Conservation (phyloP, 179 eudicot genomes). For the Vitellaria paradoxa region DNA sequence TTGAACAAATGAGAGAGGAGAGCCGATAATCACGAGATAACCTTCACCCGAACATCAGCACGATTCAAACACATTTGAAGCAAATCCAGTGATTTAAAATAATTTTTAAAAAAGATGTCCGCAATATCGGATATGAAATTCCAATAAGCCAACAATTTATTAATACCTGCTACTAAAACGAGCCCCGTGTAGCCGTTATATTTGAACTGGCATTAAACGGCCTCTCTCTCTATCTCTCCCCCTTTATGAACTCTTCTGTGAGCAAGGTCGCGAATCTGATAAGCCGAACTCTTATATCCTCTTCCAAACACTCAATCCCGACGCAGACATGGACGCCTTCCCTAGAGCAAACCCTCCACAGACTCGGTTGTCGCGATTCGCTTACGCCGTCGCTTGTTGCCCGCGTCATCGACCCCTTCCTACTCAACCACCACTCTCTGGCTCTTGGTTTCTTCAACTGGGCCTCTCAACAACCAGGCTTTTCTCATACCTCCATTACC, state of each 20-base stretch:
- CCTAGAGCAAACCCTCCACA: slow-evolving; percentile 63
- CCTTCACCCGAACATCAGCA: too few species aligned
- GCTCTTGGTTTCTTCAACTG: slow-evolving; percentile 84
- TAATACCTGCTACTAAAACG: too few species aligned
- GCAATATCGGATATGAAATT: too few species aligned
- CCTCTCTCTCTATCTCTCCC: too few species aligned
- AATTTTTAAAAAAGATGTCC: too few species aligned
- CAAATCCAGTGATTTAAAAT: too few species aligned
- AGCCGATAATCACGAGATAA: too few species aligned
- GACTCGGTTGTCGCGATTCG: slow-evolving; percentile 50
- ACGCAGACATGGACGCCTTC: slow-evolving; percentile 47
- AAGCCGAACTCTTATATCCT: slow-evolving; percentile 53
- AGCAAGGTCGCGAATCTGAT: slow-evolving; percentile 37
- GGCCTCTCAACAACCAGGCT: slow-evolving; percentile 85
- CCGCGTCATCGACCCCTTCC: slow-evolving; percentile 76
- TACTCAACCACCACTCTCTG: slow-evolving; percentile 64
- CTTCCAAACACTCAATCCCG: slow-evolving; percentile 31
- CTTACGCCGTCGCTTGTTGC: slow-evolving; percentile 64
- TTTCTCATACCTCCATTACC: slow-evolving; percentile 47
- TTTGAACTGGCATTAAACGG: too few species aligned
- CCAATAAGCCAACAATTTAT: too few species aligned
- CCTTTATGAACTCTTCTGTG: slow-evolving; percentile 25
- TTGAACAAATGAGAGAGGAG: too few species aligned
- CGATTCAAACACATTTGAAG: too few species aligned
- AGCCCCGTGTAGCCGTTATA: too few species aligned